A percentile compares a stretch with the other conserved stretches of the same genome.
Conservation (phyloP, 2,329 filamentous ascomycete species). For the Cordyceps militaris region DNA sequence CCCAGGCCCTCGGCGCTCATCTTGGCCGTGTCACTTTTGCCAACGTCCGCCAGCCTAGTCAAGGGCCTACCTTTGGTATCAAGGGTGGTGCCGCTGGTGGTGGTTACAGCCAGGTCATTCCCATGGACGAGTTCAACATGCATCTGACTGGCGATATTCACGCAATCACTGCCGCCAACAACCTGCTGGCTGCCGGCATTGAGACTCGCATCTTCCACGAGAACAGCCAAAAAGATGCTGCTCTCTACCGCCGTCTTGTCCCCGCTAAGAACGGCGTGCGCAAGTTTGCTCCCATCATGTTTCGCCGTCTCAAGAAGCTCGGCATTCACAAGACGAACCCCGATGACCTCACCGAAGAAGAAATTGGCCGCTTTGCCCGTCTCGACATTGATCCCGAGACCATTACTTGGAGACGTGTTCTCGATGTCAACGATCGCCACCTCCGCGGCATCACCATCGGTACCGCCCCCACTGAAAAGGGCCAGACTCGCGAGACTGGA, state of each 20-base stretch:
- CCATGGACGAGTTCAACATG: constrained; percentile 99
- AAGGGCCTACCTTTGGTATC: constrained; percentile 97
- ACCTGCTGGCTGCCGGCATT: constrained; percentile 89
- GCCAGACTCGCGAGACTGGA: constrained; percentile 77
- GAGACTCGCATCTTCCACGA: constrained; percentile 99
- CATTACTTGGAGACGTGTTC: constrained; percentile 92
- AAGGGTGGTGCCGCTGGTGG: constrained; percentile 96
- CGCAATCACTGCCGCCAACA: constrained; percentile 94
- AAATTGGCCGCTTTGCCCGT: constrained; percentile 81
- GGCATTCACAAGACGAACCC: constrained; percentile 94
- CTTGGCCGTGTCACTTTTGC: constrained; percentile 84
- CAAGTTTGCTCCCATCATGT: constrained; percentile 80
- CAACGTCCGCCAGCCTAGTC: constrained; percentile 93
- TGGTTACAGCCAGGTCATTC: constrained; percentile 97
- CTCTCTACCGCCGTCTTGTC: constrained; percentile 81
- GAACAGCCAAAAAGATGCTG: constrained; percentile 82
- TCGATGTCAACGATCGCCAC: constrained; percentile 96
- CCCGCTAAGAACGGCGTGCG: constrained; percentile 86
- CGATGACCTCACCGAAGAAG: constrained; percentile 81
- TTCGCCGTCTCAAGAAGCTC: constrained; percentile 87
- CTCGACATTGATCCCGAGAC: constrained; percentile 95
- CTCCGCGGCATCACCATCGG: constrained; percentile 85
- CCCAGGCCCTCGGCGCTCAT: constrained; percentile 86
- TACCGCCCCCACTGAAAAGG: constrained; percentile 83
- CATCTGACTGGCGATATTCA: constrained; percentile 97